Evolutionary conservation across 2,329 filamentous ascomycete species (phyloP), one percentile per base, ranked within the genome.

Genomic region (Cercospora sp.): DNA sequence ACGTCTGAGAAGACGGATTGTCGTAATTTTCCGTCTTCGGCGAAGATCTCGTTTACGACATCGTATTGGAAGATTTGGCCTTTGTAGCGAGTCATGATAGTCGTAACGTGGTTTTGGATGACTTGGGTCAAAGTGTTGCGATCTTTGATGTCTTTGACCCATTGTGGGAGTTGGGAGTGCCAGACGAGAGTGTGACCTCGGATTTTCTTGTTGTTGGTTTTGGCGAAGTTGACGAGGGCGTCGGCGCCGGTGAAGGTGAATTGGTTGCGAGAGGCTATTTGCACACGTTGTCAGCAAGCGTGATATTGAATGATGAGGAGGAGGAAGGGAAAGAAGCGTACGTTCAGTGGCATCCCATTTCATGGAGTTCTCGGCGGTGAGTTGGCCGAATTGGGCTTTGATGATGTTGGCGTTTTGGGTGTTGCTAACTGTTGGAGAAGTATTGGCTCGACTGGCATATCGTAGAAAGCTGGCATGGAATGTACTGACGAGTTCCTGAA

Each of bases 101-200:
- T 86, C 13, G 81, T 84, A 75, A 90, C 83, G 77, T 91, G 89
- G 72, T 84, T 85, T 75, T 87, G 78, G 69, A 90, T 85, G 53
- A 88, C 87, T 13, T 77, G 70, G 51, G 84, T 86, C 58, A 92
- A 79, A 6, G 81, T 82, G 13, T 77, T 75, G 68, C 82, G 83
- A 75, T 88, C 85, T 6, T 75, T 81, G 75, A 89, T 86, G 34
- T 81, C 79, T 65, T 78, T 82, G 62, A 92, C 89, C 87, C 87
- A 91, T 49, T 78, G 76, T 2, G 82, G 81, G 5, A 82, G 73
- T 72, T 82, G 79, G 21, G 74, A 78, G 80, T 91, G 85, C 89
- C 88, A 91, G 63, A 89, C 81, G 5, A 90, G 85, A 1, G 88
- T 90, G 79, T 91, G 89, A 6, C 89, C 89, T 69, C 89, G 87